phyloP scores from a whole-genome alignment of 2,329 filamentous ascomycete genomes.

The Fusarium bulbicola region DNA sequence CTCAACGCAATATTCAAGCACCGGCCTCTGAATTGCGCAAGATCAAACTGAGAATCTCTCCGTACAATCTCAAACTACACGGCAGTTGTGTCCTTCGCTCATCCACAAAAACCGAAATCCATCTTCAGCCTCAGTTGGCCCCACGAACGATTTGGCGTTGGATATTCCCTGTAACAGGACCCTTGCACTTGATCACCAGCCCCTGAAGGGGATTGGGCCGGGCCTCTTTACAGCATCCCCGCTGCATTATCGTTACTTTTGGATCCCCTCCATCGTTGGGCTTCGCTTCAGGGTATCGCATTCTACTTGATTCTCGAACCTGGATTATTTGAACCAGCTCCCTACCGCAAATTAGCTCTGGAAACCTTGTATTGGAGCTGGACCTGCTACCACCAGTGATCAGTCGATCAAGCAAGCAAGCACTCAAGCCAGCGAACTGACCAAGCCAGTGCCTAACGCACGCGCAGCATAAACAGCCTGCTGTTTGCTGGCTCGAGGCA shows the following conservation, averaged over 20 bases:
- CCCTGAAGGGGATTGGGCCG: constrained; percentile 31
- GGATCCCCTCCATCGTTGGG: constrained; percentile 26
- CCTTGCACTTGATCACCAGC: constrained; percentile 25
- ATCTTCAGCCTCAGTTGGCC: constrained; percentile 2
- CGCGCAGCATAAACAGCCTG: constrained; percentile 32
- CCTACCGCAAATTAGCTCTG: constrained; percentile 13
- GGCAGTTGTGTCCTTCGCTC: constrained; percentile 7
- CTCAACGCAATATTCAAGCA: background rate
- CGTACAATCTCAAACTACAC: background rate
- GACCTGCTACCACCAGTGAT: constrained; percentile 24
- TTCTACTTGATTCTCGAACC: constrained; percentile 12
- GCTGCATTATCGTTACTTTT: constrained; percentile 23
- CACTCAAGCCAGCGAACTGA: constrained; percentile 15
- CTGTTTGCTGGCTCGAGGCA: constrained; percentile 28
- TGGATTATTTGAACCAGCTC: constrained; percentile 12
- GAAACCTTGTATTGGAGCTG: constrained; percentile 9
- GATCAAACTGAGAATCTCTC: background rate
- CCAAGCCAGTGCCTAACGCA: constrained; percentile 26
- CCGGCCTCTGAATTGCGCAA: background rate
- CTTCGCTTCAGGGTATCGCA: constrained; percentile 11
- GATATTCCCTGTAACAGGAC: constrained; percentile 15
- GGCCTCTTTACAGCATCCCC: constrained; percentile 21
- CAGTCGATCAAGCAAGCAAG: constrained; percentile 18
- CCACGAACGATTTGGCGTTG: constrained; percentile 9
- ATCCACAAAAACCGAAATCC: constrained; percentile 7